Conservation (phyloP, 768 basidiomycete species). For the Termitomyces eurrhizus region DNA sequence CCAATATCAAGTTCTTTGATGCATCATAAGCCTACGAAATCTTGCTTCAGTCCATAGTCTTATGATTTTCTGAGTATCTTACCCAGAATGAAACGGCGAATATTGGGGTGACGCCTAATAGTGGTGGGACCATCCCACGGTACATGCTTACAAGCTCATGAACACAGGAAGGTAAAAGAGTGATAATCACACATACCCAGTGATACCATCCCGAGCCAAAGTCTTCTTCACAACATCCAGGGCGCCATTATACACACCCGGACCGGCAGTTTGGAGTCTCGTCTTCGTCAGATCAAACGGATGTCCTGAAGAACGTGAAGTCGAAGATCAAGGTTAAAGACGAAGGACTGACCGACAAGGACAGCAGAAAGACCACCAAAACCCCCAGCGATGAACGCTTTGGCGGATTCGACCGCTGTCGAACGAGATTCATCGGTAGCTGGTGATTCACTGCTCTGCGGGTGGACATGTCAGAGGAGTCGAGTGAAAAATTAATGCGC, state of each 20-base stretch:
- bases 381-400: constrained; percentile 92
- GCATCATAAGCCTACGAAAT: constrained; percentile 79
- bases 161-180: not conserved
- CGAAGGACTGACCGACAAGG: constrained; percentile 69
- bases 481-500: not conserved
- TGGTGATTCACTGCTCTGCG: constrained; percentile 34
- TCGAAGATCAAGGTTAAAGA: not conserved
- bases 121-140: constrained; percentile 89
- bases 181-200: constrained; percentile 55
- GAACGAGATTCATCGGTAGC: constrained; percentile 31
- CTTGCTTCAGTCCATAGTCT: not conserved
- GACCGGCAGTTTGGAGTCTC: constrained; percentile 88
- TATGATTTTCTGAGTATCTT: constrained; percentile 19
- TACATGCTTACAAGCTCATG: constrained; percentile 54
- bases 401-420: constrained; percentile 48
- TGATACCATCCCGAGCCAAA: constrained; percentile 84
- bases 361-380: constrained; percentile 87
- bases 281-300: constrained; percentile 98
- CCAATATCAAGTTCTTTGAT: constrained; percentile 82
- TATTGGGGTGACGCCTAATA: constrained; percentile 95
- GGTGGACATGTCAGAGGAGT: not conserved
- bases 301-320: constrained; percentile 55
- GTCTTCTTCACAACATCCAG: constrained; percentile 92
- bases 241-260: constrained; percentile 87
- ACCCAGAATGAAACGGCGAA: constrained; percentile 99